Conservation (phyloP, 1,284 basidiomycete species). For the Marasmius sp. region DNA sequence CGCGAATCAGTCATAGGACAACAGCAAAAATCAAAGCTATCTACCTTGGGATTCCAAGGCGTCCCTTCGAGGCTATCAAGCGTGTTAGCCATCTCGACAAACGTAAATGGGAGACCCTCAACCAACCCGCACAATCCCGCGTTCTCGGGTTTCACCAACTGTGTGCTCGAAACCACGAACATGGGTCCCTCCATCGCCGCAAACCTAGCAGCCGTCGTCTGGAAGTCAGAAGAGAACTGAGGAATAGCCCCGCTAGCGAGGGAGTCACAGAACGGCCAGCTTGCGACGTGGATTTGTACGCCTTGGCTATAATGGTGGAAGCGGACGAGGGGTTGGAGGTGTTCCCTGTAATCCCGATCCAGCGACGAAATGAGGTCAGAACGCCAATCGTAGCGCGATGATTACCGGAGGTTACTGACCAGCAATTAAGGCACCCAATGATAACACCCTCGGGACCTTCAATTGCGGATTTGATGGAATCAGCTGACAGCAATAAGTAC, state of each 20-base stretch:
- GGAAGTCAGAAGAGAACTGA: constrained; percentile 15
- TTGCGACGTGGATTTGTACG: constrained; percentile 19
- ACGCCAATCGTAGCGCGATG: too few relatives aligned
- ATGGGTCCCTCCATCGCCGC: constrained; percentile 19
- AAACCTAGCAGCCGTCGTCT: constrained; percentile 13
- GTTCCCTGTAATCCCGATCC: constrained; percentile 8
- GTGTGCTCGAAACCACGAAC: constrained; percentile 19
- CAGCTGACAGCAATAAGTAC: background rate
- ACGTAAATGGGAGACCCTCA: too few relatives aligned
- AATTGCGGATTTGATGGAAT: constrained; percentile 16
- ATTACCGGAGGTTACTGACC: constrained; percentile 4
- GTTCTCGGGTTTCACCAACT: constrained; percentile 13
- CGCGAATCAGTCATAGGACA: background rate
- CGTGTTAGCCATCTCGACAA: background rate
- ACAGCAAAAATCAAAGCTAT: background rate
- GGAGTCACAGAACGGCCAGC: constrained; percentile 16
- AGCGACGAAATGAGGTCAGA: too few relatives aligned
- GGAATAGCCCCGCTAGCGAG: constrained; percentile 10
- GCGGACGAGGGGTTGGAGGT: constrained; percentile 19
- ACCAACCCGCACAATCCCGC: constrained; percentile 14
- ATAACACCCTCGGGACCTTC: constrained; percentile 13
- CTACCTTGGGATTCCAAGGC: constrained; percentile 8
- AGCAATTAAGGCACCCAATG: constrained; percentile 17
- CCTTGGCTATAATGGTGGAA: constrained; percentile 18
- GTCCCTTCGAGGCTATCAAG: constrained; percentile 12